phyloP scores from a whole-genome alignment of 768 basidiomycete species.

The Megacollybia marginata region DNA sequence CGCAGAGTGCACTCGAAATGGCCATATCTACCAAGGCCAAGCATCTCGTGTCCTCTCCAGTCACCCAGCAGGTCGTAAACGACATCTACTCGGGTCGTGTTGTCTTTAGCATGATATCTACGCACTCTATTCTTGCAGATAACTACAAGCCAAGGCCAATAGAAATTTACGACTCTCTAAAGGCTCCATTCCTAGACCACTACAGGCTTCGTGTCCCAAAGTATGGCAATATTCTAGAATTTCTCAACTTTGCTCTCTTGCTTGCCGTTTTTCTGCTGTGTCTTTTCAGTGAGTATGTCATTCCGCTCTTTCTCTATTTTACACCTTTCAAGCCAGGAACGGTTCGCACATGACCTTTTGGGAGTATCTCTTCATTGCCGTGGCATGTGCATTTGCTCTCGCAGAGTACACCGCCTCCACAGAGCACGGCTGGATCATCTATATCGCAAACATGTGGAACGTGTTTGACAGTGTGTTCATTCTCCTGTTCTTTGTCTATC shows the following conservation, averaged over 20 bases:
- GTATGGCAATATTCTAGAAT: conserved; percentile 73
- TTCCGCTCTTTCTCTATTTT: neutral
- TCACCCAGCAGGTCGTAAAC: conserved; percentile 82
- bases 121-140: conserved; percentile 77
- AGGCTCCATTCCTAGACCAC: conserved; percentile 74
- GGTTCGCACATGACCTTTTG: conserved; percentile 41
- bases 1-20: conserved; percentile 43
- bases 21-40: conserved; percentile 85
- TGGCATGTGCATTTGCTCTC: conserved; percentile 70
- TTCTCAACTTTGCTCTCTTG: conserved; percentile 66
- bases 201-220: conserved; percentile 81
- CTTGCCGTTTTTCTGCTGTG: conserved; percentile 67
- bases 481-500: conserved; percentile 60
- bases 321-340: conserved; percentile 43
- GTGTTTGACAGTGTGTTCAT: conserved; percentile 77
- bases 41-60: conserved; percentile 71
- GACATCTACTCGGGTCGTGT: conserved; percentile 83
- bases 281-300: conserved; percentile 51
- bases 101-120: conserved; percentile 53
- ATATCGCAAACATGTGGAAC: conserved; percentile 91
- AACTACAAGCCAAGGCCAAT: conserved; percentile 80
- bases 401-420: conserved; percentile 85
- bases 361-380: conserved; percentile 70
- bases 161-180: conserved; percentile 61
- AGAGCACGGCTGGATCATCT: conserved; percentile 85